These are phyloP conservation scores for Ogataea degrootiae DNA, from an alignment of 805 yeast genomes.

Conservation along the genomic window DNA sequence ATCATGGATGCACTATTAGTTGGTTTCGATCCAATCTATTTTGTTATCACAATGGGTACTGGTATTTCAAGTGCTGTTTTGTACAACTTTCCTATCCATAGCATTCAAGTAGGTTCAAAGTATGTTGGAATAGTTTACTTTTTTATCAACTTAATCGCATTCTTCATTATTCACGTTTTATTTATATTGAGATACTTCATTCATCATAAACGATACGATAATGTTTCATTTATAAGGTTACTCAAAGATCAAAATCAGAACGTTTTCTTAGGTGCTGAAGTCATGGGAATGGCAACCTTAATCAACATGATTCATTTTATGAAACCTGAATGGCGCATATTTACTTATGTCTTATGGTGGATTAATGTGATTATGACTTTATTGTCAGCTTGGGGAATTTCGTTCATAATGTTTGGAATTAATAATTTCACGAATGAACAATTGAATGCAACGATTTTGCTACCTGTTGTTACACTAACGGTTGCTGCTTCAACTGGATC, in stretches of 20 bases:
- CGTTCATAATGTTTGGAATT: slow-evolving; percentile 43
- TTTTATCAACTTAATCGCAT: slow-evolving; percentile 48
- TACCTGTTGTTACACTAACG: slow-evolving; percentile 78
- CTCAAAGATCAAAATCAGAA: slow-evolving; percentile 41
- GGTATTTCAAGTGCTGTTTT: slow-evolving; percentile 67
- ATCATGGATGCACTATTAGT: slow-evolving; percentile 13
- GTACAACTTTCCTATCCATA: slow-evolving; percentile 59
- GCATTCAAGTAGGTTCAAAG: slow-evolving; percentile 26
- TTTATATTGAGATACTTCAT: slow-evolving; percentile 36
- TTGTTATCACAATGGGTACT: slow-evolving; percentile 78
- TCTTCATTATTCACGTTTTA: slow-evolving; percentile 38
- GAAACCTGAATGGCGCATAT: slow-evolving; percentile 38
- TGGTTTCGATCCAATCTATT: slow-evolving; percentile 53
- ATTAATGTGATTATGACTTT: slow-evolving; percentile 51
- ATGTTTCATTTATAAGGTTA: slow-evolving; percentile 21
- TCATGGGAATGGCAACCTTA: slow-evolving; percentile 75
- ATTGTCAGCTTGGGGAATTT: slow-evolving; percentile 55
- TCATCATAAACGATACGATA: slow-evolving; percentile 26
- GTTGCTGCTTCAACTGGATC: slow-evolving; percentile 75
- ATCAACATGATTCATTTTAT: slow-evolving; percentile 50
- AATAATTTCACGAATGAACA: slow-evolving; percentile 30
- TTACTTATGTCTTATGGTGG: slow-evolving; percentile 71
- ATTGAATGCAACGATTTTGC: slow-evolving; percentile 53
- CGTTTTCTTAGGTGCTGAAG: slow-evolving; percentile 70
- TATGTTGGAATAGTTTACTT: slow-evolving; percentile 58